These are phyloP conservation scores for Xylaria sp. DNA, from an alignment of 2,329 filamentous ascomycete genomes.

Conservation along the genomic window DNA sequence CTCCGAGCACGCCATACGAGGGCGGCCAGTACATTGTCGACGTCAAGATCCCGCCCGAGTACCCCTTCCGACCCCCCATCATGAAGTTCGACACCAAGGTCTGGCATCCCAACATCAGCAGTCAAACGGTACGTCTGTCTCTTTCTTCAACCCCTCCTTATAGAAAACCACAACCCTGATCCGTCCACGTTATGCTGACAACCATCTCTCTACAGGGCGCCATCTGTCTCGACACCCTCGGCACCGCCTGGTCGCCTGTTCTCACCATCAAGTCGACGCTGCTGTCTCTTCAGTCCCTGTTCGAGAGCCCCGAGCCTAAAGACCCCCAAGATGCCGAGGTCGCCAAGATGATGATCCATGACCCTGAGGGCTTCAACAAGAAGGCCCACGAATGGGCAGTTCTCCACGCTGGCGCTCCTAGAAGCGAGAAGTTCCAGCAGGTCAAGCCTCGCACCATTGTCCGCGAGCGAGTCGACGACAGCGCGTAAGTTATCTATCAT, in stretches of 20 bases:
- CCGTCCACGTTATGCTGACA: neutral
- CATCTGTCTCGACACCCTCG: constrained; percentile 94
- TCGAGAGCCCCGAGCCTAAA: constrained; percentile 92
- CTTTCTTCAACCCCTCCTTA: no score
- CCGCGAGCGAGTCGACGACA: constrained; percentile 65
- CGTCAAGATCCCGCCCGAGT: constrained; percentile 86
- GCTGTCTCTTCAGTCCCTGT: constrained; percentile 90
- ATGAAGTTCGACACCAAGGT: constrained; percentile 95
- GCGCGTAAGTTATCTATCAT: constrained; percentile 47
- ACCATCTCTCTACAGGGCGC: constrained; percentile 72
- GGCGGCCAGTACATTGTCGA: constrained; percentile 85
- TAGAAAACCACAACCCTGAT: neutral
- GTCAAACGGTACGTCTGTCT: constrained; percentile 75
- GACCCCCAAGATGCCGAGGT: constrained; percentile 98
- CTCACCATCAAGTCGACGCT: constrained; percentile 96
- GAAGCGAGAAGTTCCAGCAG: constrained; percentile 46
- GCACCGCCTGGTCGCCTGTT: constrained; percentile 92
- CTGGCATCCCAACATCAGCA: constrained; percentile 98
- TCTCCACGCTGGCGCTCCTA: constrained; percentile 80
- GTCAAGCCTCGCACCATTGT: constrained; percentile 54
- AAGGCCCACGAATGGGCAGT: constrained; percentile 93
- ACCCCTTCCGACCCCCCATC: constrained; percentile 90
- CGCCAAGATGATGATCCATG: constrained; percentile 85
- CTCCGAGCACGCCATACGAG: constrained; percentile 92
- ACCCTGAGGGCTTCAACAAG: constrained; percentile 81